A percentile compares a stretch with the other conserved stretches of the same genome.
These are phyloP conservation scores for Medicago ruthenica DNA, from an alignment of 306 rosid species.

Conservation along the genomic window DNA sequence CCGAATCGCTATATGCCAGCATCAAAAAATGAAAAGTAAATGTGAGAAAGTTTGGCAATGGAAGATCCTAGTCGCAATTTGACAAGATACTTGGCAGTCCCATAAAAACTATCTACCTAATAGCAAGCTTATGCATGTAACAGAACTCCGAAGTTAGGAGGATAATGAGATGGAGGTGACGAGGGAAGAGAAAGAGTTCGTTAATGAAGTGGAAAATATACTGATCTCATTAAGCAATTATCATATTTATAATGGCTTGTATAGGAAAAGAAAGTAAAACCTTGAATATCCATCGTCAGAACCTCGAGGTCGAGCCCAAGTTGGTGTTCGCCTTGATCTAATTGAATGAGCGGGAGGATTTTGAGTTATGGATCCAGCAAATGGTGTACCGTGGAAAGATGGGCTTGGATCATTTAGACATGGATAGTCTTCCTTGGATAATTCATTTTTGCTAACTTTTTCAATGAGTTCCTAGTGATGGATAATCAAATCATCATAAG, in stretches of 20 bases:
- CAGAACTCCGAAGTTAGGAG: slow-evolving; percentile 5
- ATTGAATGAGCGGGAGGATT: slow-evolving; percentile 73
- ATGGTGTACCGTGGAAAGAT: slow-evolving; percentile 66
- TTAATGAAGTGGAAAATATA: slow-evolving; percentile 22
- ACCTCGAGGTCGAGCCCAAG: slow-evolving; percentile 88
- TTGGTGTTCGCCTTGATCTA: slow-evolving; percentile 88
- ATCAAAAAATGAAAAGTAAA: slow-evolving; percentile 36
- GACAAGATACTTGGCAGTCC: slow-evolving; percentile 1
- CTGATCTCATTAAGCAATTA: slow-evolving; percentile 31
- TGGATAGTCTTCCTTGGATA: slow-evolving; percentile 86
- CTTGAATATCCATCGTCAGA: slow-evolving; percentile 98
- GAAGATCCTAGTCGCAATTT: slow-evolving; percentile 16
- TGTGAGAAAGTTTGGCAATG: slow-evolving; percentile 23
- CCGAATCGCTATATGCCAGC: slow-evolving; percentile 66
- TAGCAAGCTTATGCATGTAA: slow-evolving; percentile 35
- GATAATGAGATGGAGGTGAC: neutral
- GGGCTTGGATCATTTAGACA: slow-evolving; percentile 92
- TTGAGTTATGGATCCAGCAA: slow-evolving; percentile 51
- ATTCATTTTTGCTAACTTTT: slow-evolving; percentile 77
- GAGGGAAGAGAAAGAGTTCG: neutral
- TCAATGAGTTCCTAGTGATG: slow-evolving; percentile 81
- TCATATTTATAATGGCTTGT: slow-evolving; percentile 28
- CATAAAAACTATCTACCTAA: slow-evolving; percentile 17
- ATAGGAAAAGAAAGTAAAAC: slow-evolving; percentile 49
- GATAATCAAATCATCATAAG: slow-evolving; percentile 30